These are phyloP conservation scores for Rhynchosporium agropyri DNA, from an alignment of 2,329 filamentous ascomycete genomes.

Conservation along the genomic window DNA sequence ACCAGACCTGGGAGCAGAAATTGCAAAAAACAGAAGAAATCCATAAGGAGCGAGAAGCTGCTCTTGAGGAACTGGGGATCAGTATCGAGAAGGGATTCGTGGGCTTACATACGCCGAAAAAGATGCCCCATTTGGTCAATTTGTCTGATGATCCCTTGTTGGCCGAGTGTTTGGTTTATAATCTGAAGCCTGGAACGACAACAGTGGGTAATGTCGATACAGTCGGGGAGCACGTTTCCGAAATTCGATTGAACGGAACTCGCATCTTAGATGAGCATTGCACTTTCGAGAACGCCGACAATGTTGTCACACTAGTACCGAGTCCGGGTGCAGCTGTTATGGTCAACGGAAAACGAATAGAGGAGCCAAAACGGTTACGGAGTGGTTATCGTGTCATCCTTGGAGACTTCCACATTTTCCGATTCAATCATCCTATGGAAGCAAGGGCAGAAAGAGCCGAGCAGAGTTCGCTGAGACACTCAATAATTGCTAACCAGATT, in stretches of 20 bases:
- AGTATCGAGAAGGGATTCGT: constrained; percentile 99
- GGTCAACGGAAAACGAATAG: constrained; percentile 92
- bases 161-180: constrained; percentile 96
- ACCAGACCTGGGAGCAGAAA: constrained; percentile 99
- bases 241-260: constrained; percentile 91
- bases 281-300: constrained; percentile 89
- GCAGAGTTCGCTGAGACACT: constrained; percentile 84
- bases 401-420: constrained; percentile 97
- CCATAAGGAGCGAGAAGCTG: constrained; percentile 94
- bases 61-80: constrained; percentile 94
- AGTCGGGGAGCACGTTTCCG: constrained; percentile 66
- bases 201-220: constrained; percentile 91
- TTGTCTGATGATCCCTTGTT: constrained; percentile 91
- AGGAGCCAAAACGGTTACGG: constrained; percentile 81
- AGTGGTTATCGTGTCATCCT: constrained; percentile 95
- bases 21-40: constrained; percentile 93
- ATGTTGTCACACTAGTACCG: constrained; percentile 87
- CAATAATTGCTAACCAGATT: constrained; percentile 65
- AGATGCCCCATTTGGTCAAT: constrained; percentile 99
- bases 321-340: constrained; percentile 93
- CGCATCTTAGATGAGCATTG: constrained; percentile 93
- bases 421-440: constrained; percentile 97
- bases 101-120: constrained; percentile 93
- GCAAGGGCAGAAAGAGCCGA: constrained; percentile 90
- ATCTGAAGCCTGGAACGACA: constrained; percentile 92